Conservation (phyloP, 768 basidiomycete species). For the Phlegmacium glaucopus region DNA sequence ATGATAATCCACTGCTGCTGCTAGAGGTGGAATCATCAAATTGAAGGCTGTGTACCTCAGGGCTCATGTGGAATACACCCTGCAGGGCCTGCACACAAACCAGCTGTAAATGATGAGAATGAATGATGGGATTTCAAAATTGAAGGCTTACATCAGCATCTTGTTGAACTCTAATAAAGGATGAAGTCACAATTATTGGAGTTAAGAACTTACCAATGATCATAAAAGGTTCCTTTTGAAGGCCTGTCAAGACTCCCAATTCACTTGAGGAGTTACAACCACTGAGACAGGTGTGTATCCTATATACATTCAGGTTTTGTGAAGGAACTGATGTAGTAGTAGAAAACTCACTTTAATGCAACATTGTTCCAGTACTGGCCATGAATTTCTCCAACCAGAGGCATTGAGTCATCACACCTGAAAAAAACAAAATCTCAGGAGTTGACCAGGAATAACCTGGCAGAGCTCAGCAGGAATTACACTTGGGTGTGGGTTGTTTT, state of each 20-base stretch:
- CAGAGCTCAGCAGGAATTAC: slow-evolving; percentile 53
- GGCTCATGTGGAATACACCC: slow-evolving; percentile 5
- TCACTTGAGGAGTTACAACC: slow-evolving; percentile 41
- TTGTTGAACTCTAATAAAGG: not conserved
- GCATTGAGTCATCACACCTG: slow-evolving; percentile 45
- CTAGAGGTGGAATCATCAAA: not conserved
- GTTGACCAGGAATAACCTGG: slow-evolving; percentile 40
- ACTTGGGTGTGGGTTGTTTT: slow-evolving; percentile 21
- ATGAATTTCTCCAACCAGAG: slow-evolving; percentile 33
- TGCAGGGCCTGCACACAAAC: slow-evolving; percentile 8
- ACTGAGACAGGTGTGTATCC: slow-evolving; percentile 54
- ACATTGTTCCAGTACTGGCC: slow-evolving; percentile 55
- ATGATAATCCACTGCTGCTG: not conserved
- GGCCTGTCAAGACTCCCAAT: slow-evolving; percentile 18
- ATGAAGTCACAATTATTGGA: not conserved
- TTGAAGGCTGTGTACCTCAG: not conserved
- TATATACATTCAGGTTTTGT: slow-evolving; percentile 15
- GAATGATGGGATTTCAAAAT: not conserved
- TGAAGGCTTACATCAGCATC: slow-evolving; percentile 9
- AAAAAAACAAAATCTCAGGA: slow-evolving; percentile 18
- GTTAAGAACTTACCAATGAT: slow-evolving; percentile 31
- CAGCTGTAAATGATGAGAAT: slow-evolving; percentile 1
- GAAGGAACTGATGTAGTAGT: not conserved
- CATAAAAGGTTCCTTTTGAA: slow-evolving; percentile 31
- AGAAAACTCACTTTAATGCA: slow-evolving; percentile 42